Evolutionary conservation across 179 eudicot species (phyloP).

Genomic region (Dionaea muscipula): DNA sequence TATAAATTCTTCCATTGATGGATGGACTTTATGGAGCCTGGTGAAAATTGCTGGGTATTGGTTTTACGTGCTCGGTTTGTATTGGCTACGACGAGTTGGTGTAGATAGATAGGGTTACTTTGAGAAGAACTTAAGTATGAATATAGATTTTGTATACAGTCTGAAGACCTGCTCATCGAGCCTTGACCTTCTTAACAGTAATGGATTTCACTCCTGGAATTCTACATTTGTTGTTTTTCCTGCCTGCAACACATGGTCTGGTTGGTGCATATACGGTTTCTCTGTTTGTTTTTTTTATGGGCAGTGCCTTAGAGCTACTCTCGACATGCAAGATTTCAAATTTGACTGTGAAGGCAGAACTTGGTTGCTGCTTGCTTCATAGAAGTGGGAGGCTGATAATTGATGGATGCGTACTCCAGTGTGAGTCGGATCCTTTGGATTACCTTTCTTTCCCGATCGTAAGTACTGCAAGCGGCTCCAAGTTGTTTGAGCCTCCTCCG

Average conservation of each 20-base stretch:
- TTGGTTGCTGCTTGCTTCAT: conserved; percentile 95
- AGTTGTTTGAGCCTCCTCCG: conserved; percentile 21
- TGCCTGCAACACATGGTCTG: not conserved
- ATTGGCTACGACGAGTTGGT: too few relatives aligned
- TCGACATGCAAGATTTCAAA: conserved; percentile 81
- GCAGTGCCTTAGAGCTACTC: conserved; percentile 83
- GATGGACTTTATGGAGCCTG: too few relatives aligned
- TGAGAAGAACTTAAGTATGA: too few relatives aligned
- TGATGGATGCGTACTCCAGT: conserved; percentile 78
- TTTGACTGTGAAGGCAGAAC: conserved; percentile 77
- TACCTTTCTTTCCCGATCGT: conserved; percentile 84
- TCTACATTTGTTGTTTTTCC: conserved; percentile 6
- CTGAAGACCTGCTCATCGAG: too few relatives aligned
- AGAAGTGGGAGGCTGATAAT: conserved; percentile 79
- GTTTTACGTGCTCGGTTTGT: too few relatives aligned
- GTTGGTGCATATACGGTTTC: not conserved
- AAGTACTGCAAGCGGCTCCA: conserved; percentile 45
- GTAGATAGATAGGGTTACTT: too few relatives aligned
- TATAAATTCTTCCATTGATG: too few relatives aligned
- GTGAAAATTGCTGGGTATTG: too few relatives aligned
- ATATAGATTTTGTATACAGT: too few relatives aligned
- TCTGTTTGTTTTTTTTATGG: conserved; percentile 17
- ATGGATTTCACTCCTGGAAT: conserved; percentile 1
- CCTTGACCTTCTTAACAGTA: too few relatives aligned
- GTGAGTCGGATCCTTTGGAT: conserved; percentile 81